These are phyloP conservation scores for Pezicula rhizophila DNA, from an alignment of 2,329 filamentous ascomycete genomes.

Conservation along the genomic window DNA sequence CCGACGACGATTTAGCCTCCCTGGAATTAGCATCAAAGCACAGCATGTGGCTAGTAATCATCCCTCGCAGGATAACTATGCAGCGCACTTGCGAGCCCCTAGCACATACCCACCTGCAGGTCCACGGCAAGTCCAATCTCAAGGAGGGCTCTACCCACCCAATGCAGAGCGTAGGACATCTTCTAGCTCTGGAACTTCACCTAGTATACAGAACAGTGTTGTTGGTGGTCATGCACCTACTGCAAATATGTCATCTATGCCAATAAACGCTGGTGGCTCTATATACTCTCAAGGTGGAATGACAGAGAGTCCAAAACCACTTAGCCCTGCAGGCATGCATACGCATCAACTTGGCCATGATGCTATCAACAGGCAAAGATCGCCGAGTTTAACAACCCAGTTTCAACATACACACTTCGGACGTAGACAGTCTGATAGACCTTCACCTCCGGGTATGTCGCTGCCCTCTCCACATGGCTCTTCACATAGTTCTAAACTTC, in stretches of 20 bases:
- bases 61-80: slow-evolving; percentile 26
- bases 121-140: slow-evolving; percentile 39
- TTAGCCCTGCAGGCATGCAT: slow-evolving; percentile 55
- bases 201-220: slow-evolving; percentile 34
- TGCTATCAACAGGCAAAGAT: slow-evolving; percentile 51
- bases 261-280: slow-evolving; percentile 36
- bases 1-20: slow-evolving; percentile 61
- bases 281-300: slow-evolving; percentile 68
- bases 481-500: slow-evolving; percentile 26
- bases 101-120: slow-evolving; percentile 74
- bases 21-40: slow-evolving; percentile 68
- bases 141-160: slow-evolving; percentile 57
- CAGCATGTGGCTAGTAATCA: slow-evolving; percentile 54
- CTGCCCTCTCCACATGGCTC: slow-evolving; percentile 22
- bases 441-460: slow-evolving; percentile 33
- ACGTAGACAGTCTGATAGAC: slow-evolving; percentile 50
- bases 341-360: slow-evolving; percentile 47
- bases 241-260: slow-evolving; percentile 43
- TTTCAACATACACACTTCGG: slow-evolving; percentile 59
- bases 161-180: slow-evolving; percentile 45
- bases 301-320: slow-evolving; percentile 81
- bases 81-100: slow-evolving; percentile 58
- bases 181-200: slow-evolving; percentile 48
- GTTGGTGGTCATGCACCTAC: slow-evolving; percentile 40
- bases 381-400: slow-evolving; percentile 59